Conservation (phyloP, 305 asterid species). For the Fraxinus greggii region DNA sequence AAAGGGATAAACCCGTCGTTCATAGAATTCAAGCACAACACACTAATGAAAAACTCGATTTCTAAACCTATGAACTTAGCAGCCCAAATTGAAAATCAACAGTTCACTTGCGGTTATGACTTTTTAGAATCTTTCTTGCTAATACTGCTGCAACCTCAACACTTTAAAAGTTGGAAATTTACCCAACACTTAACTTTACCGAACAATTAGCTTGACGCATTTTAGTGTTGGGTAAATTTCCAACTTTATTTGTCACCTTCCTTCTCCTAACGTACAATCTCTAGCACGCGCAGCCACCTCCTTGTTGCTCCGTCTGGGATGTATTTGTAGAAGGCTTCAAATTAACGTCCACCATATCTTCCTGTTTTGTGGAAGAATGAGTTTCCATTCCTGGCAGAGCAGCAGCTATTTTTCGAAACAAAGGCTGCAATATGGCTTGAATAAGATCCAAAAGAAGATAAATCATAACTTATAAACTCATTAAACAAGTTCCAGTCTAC, state of each 20-base stretch:
- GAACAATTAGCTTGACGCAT: background rate
- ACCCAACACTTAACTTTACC: too few species aligned
- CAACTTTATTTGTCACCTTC: background rate
- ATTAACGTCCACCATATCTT: constrained; percentile 50
- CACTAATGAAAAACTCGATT: background rate
- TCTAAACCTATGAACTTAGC: background rate
- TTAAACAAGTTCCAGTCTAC: background rate
- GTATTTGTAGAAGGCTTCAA: constrained; percentile 42
- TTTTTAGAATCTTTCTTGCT: background rate
- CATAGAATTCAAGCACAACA: background rate
- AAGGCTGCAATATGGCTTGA: constrained; percentile 32
- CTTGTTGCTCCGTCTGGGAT: constrained; percentile 38
- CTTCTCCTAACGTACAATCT: constrained; percentile 2
- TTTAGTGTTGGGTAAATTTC: background rate
- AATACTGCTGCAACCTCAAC: background rate
- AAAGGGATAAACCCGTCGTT: background rate
- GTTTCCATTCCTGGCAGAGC: constrained; percentile 52
- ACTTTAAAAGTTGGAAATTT: too few species aligned
- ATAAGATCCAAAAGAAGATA: background rate
- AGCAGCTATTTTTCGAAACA: constrained; percentile 49
- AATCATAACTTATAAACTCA: background rate
- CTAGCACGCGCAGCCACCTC: constrained; percentile 49
- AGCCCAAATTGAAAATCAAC: background rate
- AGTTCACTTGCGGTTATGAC: background rate
- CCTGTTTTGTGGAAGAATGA: constrained; percentile 45